These are phyloP conservation scores for Schoenoplectus tabernaemontani DNA, from an alignment of 202 grass and related monocot species.

Conservation along the genomic window DNA sequence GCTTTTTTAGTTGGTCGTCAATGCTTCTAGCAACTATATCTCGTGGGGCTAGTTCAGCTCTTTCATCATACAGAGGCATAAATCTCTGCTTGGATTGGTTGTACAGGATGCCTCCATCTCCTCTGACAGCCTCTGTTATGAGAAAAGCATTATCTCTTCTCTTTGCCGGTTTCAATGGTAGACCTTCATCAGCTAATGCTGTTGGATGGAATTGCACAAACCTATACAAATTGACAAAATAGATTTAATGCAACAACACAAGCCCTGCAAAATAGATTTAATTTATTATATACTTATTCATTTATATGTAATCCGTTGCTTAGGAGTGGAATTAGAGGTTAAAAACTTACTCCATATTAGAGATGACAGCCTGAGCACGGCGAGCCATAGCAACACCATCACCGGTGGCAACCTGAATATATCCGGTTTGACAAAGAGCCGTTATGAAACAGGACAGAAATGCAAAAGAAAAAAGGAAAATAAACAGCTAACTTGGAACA, in stretches of 20 bases:
- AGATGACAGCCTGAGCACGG: conserved; percentile 91
- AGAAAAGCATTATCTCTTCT: conserved; percentile 90
- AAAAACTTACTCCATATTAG: conserved; percentile 99
- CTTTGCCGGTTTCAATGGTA: conserved; percentile 54
- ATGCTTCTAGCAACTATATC: conserved; percentile 92
- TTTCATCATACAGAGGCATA: conserved; percentile 77
- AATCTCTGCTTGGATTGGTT: conserved; percentile 92
- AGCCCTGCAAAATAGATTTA: background rate
- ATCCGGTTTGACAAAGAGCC: background rate
- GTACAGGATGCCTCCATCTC: conserved; percentile 82
- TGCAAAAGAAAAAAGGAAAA: background rate
- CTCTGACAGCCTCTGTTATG: conserved; percentile 86
- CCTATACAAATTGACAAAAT: conserved; percentile 25
- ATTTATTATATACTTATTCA: background rate
- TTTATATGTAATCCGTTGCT: background rate
- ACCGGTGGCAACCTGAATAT: conserved; percentile 76
- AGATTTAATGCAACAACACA: conserved; percentile 8
- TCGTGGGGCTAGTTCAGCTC: conserved; percentile 68
- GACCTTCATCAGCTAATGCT: conserved; percentile 77
- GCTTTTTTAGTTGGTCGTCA: conserved; percentile 90
- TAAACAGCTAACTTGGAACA: background rate
- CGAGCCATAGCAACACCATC: conserved; percentile 95
- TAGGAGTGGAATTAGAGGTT: too few species aligned
- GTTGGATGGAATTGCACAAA: conserved; percentile 99
- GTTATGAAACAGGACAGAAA: background rate